Evolutionary conservation across 2,329 filamentous ascomycete species (phyloP), one percentile per base, ranked within the genome.

Genomic region (Fusarium haematococcum): DNA sequence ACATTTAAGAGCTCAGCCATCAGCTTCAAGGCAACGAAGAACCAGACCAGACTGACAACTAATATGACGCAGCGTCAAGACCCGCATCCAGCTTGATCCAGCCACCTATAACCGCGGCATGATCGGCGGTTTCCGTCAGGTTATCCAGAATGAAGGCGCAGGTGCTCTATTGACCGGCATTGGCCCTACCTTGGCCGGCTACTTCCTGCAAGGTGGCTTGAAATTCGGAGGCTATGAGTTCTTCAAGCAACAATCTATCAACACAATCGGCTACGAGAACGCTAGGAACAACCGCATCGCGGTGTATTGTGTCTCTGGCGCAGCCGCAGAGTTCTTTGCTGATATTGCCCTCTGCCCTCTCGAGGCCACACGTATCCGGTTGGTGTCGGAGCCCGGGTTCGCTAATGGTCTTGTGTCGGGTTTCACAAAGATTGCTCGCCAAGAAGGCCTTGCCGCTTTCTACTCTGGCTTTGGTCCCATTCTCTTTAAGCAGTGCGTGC

Each of bases 161-260:
- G 93, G 92, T 84, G 94, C 50, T 32, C 18, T 54, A 11, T 30
- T 54, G 20, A 54, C 50, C 10, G 50, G 50, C 50, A 8, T 32
- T 54, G 50, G 50, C 11, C 50, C 50, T 32, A 54, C 50, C 10
- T 7, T 54, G 6, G 50, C 50, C 18, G 50, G 50, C 8, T 54
- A 54, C 5, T 54, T 54, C 50, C 27, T 54, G 3, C 50, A 54
- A 13, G 50, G 94, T 83, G 93, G 94, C 81, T 92, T 96, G 90
- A 97, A 97, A 88, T 97, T 96, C 85, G 94, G 94, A 85, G 94
- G 94, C 83, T 97, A 97, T 86, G 94, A 97, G 88, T 92, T 97
- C 88, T 97, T 97, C 93, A 97, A 97, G 92, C 91, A 95, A 88
- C 93, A 96, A 87, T 90, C 88, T 82, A 96, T 97, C 87, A 92